Conservation (phyloP, 1,284 basidiomycete genomes). For the Kalmanozyma brasiliensis region DNA sequence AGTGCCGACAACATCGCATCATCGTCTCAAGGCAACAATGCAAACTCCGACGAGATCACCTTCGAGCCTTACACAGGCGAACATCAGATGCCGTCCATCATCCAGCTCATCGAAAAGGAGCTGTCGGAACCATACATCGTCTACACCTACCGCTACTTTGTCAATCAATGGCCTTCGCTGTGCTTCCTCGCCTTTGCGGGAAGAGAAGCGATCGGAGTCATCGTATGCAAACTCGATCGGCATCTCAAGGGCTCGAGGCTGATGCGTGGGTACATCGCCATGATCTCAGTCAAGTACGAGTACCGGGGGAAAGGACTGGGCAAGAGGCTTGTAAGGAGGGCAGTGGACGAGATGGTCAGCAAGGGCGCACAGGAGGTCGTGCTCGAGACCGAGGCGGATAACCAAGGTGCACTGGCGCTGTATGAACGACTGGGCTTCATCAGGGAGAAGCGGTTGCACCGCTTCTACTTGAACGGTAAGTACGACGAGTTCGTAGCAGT, state of each 20-base stretch:
- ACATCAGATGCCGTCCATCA: slow-evolving; percentile 67
- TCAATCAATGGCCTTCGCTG: slow-evolving; percentile 94
- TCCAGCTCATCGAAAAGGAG: slow-evolving; percentile 63
- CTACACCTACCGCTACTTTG: slow-evolving; percentile 77
- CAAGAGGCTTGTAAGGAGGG: slow-evolving; percentile 70
- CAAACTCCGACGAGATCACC: slow-evolving; percentile 69
- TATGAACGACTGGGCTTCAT: slow-evolving; percentile 95
- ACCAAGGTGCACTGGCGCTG: slow-evolving; percentile 82
- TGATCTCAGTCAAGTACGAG: slow-evolving; percentile 73
- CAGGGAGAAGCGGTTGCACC: slow-evolving; percentile 89
- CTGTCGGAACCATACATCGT: slow-evolving; percentile 92
- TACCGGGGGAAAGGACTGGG: slow-evolving; percentile 72
- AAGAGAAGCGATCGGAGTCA: slow-evolving; percentile 73
- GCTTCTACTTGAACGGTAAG: slow-evolving; percentile 89
- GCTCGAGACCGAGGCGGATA: slow-evolving; percentile 97
- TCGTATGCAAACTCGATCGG: slow-evolving; percentile 93
- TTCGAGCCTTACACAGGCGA: slow-evolving; percentile 81
- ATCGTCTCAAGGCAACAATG: no score
- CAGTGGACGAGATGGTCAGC: slow-evolving; percentile 81
- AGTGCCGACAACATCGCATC: neutral
- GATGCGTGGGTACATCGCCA: slow-evolving; percentile 95
- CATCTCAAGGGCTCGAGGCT: slow-evolving; percentile 74
- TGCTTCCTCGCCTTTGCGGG: slow-evolving; percentile 77
- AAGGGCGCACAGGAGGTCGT: slow-evolving; percentile 88
- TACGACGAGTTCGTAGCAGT: slow-evolving; percentile 44